These are phyloP conservation scores for Hypoxylon perforatum DNA, from an alignment of 495 filamentous ascomycete species.

Conservation along the genomic window DNA sequence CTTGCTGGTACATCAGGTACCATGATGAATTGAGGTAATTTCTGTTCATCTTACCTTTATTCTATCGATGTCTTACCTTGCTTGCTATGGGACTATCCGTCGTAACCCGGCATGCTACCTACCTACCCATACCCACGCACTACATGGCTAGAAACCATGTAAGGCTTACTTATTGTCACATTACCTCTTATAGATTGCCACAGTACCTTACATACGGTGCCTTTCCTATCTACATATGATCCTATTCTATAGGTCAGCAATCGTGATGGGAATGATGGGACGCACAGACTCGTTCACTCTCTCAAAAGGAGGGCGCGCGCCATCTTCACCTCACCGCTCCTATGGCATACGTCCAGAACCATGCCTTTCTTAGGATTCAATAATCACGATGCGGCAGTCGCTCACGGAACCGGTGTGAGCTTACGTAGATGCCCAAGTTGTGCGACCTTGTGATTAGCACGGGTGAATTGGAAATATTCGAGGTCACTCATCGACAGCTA, in stretches of 20 bases:
- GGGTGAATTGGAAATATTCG: too few relatives aligned
- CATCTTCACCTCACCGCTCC: slow-evolving; percentile 22
- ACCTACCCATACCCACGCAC: too few relatives aligned
- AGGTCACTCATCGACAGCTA: too few relatives aligned
- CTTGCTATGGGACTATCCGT: too few relatives aligned
- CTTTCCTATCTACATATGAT: slow-evolving; percentile 5
- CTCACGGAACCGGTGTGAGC: slow-evolving; percentile 33
- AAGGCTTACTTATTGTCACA: too few relatives aligned
- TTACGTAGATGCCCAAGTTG: slow-evolving; percentile 31
- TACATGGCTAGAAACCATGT: too few relatives aligned
- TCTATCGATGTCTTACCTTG: not conserved
- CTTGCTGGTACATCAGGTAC: too few relatives aligned
- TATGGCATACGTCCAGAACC: slow-evolving; percentile 23
- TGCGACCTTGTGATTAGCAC: slow-evolving; percentile 9
- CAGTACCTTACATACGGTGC: slow-evolving; percentile 13
- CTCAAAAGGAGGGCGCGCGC: slow-evolving; percentile 7
- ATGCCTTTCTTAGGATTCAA: slow-evolving; percentile 29
- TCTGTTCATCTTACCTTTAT: not conserved
- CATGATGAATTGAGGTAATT: too few relatives aligned
- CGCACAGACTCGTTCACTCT: slow-evolving; percentile 9
- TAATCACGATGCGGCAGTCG: slow-evolving; percentile 23
- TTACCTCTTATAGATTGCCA: slow-evolving; percentile 1
- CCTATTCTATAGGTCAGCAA: not conserved
- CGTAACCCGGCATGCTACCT: too few relatives aligned
- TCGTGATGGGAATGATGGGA: slow-evolving; percentile 30